A percentile compares a stretch with the other conserved stretches of the same genome.
Conservation (phyloP, 257 asterid species). For the Solanum gracilifrons region DNA sequence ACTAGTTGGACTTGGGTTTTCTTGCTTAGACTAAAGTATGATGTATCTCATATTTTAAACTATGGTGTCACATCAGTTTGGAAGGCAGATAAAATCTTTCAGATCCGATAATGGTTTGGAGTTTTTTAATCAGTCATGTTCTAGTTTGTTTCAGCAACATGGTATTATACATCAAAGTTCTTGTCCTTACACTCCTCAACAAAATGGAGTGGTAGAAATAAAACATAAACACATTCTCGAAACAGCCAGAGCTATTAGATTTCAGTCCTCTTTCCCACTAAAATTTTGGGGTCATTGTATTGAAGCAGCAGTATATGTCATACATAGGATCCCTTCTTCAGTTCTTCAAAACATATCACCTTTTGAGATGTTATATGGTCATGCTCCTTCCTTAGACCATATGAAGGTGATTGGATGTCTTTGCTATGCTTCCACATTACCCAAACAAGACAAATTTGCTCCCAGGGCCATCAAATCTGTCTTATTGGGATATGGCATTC, state of each 20-base stretch:
- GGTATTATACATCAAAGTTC: background rate
- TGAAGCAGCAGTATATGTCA: accelerated
- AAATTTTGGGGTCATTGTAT: background rate
- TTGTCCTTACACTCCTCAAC: background rate
- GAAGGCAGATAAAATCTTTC: accelerated
- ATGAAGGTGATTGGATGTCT: too few species aligned
- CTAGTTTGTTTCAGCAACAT: accelerated
- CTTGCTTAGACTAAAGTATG: background rate
- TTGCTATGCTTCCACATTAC: too few species aligned
- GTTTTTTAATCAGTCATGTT: background rate
- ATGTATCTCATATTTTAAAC: accelerated
- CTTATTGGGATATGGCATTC: too few species aligned
- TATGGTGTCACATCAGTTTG: background rate
- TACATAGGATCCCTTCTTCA: background rate
- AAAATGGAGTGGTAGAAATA: too few species aligned
- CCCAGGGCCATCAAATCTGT: too few species aligned
- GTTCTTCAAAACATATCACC: background rate
- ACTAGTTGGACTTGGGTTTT: background rate
- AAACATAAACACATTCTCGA: too few species aligned
- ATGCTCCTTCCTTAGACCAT: too few species aligned
- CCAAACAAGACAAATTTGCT: too few species aligned
- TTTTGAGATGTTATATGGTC: background rate
- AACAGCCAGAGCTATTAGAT: too few species aligned
- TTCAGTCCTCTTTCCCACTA: background rate
- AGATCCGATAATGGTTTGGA: background rate